phyloP scores from a whole-genome alignment of 2,329 filamentous ascomycete species.

The Hysterium pulicare region DNA sequence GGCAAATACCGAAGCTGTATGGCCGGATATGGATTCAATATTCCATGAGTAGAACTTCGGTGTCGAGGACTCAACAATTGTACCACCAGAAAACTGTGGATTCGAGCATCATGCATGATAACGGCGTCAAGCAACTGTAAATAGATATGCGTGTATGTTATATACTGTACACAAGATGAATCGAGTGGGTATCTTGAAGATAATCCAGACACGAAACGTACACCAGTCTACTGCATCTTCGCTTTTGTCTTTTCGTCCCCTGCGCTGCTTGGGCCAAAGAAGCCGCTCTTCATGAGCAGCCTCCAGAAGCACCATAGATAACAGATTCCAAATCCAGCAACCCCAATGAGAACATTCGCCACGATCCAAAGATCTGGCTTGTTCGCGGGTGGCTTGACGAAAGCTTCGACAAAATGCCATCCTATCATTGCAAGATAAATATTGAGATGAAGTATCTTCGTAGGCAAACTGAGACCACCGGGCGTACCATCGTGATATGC shows the following conservation, averaged over 20 bases:
- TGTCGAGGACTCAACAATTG: not conserved
- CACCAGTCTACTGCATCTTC: constrained; percentile 36
- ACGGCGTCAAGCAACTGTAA: constrained; percentile 25
- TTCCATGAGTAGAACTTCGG: too few relatives aligned
- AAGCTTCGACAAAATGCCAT: constrained; percentile 77
- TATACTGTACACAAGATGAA: constrained; percentile 16
- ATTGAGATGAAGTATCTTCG: constrained; percentile 67
- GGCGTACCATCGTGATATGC: constrained; percentile 56
- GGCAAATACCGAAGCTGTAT: constrained; percentile 88
- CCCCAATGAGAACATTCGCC: constrained; percentile 80
- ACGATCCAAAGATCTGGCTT: constrained; percentile 97
- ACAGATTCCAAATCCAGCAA: constrained; percentile 78
- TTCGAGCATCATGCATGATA: constrained; percentile 32
- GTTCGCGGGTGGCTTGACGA: constrained; percentile 62
- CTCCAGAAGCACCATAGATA: constrained; percentile 89
- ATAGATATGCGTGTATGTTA: constrained; percentile 12
- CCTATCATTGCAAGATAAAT: constrained; percentile 75
- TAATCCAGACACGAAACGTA: not conserved
- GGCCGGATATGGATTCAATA: constrained; percentile 85
- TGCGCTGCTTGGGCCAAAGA: constrained; percentile 16
- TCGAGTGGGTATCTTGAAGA: constrained; percentile 6
- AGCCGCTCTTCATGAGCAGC: constrained; percentile 57
- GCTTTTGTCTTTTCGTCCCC: constrained; percentile 23
- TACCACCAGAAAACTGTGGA: not conserved
- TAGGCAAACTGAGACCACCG: constrained; percentile 51